These are phyloP conservation scores for Coffea canephora DNA, from an alignment of 257 asterid genomes.

Conservation along the genomic window DNA sequence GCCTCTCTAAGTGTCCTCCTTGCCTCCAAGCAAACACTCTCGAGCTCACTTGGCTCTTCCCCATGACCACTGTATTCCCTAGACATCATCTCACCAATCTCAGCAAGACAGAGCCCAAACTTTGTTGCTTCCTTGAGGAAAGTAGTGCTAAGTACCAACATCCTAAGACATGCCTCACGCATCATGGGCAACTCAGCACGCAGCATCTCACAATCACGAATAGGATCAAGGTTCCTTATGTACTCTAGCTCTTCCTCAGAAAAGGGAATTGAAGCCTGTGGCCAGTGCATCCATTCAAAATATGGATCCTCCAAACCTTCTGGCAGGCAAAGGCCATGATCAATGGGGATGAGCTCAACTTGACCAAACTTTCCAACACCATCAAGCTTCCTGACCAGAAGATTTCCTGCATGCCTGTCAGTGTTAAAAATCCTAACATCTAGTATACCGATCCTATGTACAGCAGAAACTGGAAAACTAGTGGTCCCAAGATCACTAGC, in stretches of 20 bases:
- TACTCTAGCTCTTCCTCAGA: conserved; percentile 90
- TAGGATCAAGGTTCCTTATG: conserved; percentile 69
- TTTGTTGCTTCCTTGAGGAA: conserved; percentile 86
- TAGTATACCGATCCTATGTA: conserved; percentile 90
- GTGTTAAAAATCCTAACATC: conserved; percentile 95
- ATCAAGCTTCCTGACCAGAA: conserved; percentile 87
- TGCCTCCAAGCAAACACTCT: conserved; percentile 83
- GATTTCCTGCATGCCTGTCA: conserved; percentile 94
- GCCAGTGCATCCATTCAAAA: conserved; percentile 99
- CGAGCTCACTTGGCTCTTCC: conserved; percentile 94
- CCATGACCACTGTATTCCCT: conserved; percentile 82
- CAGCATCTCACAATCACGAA: conserved; percentile 68
- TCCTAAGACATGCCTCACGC: conserved; percentile 89
- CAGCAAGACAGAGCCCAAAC: conserved; percentile 84
- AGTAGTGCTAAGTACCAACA: conserved; percentile 67
- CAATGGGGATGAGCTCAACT: conserved; percentile 87
- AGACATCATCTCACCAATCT: conserved; percentile 98
- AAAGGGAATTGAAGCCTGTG: conserved; percentile 96
- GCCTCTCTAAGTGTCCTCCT: conserved; percentile 48
- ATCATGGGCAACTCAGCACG: conserved; percentile 86
- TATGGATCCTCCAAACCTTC: conserved; percentile 94
- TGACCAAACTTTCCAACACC: conserved; percentile 75
- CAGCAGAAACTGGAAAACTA: conserved; percentile 82
- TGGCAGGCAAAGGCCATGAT: conserved; percentile 95
- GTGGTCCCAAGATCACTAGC: conserved; percentile 98